Evolutionary conservation across 352 stramenopile species (phyloP), one percentile per base, ranked within the genome.

Genomic region (Globisporangium paddicum): DNA sequence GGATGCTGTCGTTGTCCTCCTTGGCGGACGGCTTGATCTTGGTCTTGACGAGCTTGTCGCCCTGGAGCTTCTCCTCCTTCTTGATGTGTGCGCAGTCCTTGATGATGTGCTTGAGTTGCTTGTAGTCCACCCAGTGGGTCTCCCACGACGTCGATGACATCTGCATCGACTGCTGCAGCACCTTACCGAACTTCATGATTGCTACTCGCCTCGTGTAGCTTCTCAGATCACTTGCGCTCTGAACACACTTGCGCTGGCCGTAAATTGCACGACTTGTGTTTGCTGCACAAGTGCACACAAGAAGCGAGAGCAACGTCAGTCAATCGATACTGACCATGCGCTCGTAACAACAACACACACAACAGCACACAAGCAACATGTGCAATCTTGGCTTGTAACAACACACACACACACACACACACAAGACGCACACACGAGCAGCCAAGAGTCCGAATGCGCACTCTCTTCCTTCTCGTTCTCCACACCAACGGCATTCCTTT

Each of bases 71-170:
- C 60, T 94, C 84, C 58, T 95, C 82, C 42, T 89, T 93, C 44
- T 84, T 78, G 57, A 95, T 86, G 71, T 93, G 82, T 45, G 83
- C 86, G 64, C 86, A 95, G 71, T 94, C 86, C 62, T 95, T 95
- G 68, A 95, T 94, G 65, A 93, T 93, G 61, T 82, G 78, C 75
- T 95, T 95, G 49, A 95, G 82, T 59, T 89, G 66, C 64, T 95
- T 95, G 75, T 95, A 95, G 72, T 95, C 84, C 32, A 89, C 77
- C 86, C 86, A 95, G 59, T 73, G 83, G 18, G 69, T 48, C 63
- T 92, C 84, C 83, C 83, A 95, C 19, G 72, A 72, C 5, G 60
- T 62, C 48, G 84, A 87, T 63, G 82, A 93, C 67, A 94, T 84
- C 44, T 93, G 79, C 71, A 87, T 89, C 66, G 84, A 91, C 70